Conservation (phyloP, 2,329 filamentous ascomycete species). For the Venturia oleaginea region DNA sequence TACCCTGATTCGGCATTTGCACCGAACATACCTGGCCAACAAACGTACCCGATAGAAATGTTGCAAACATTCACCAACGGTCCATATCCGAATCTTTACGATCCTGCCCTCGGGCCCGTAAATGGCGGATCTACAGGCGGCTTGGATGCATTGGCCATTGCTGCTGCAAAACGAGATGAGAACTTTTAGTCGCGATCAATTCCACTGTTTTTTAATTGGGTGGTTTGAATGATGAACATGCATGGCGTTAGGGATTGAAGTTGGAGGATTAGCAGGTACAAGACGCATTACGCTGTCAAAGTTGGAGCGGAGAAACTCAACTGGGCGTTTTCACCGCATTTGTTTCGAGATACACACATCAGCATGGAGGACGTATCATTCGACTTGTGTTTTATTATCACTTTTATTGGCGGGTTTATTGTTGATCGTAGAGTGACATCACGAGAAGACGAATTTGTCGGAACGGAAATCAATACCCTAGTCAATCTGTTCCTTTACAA, state of each 20-base stretch:
- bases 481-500: background rate
- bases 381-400: background rate
- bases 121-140: conserved; percentile 7
- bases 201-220: background rate
- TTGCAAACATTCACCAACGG: background rate
- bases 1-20: background rate
- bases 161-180: conserved; percentile 13
- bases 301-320: background rate
- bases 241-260: background rate
- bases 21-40: conserved; percentile 4
- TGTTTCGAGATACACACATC: conserved; percentile 7
- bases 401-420: background rate
- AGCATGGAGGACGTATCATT: background rate
- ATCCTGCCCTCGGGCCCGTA: conserved; percentile 6
- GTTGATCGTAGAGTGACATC: conserved; percentile 1
- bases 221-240: background rate
- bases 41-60: background rate
- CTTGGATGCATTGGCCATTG: conserved; percentile 14
- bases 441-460: background rate
- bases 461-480: background rate
- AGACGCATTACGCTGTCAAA: background rate
- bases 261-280: background rate
- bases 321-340: background rate
- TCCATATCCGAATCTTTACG: background rate
- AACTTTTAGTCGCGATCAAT: background rate